phyloP scores from a whole-genome alignment of 2,329 filamentous ascomycete genomes.

The Fusarium zealandicum region DNA sequence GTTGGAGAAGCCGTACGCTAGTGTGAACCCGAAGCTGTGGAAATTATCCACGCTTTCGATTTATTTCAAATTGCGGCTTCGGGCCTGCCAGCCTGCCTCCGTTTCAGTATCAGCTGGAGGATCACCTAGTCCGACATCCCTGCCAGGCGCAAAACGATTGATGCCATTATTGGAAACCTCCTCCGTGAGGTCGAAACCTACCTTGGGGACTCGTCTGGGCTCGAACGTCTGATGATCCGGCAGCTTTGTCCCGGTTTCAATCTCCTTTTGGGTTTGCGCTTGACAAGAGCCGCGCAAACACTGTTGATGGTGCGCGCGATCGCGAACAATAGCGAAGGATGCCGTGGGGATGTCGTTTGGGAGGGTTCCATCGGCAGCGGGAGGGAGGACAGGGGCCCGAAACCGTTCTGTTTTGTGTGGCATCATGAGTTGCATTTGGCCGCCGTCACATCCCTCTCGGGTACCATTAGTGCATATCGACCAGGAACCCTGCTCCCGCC shows the following conservation, averaged over 20 bases:
- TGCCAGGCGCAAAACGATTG: constrained; percentile 16
- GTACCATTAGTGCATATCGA: constrained; percentile 12
- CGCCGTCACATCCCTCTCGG: constrained; percentile 7
- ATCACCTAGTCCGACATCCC: constrained; percentile 19
- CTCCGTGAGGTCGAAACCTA: constrained; percentile 9
- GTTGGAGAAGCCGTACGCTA: constrained; percentile 17
- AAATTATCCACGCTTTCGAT: constrained; percentile 18
- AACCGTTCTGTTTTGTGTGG: constrained; percentile 1
- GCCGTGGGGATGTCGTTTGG: constrained; percentile 1
- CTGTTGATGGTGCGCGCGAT: neutral
- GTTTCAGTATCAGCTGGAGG: constrained; percentile 39
- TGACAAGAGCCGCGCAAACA: constrained; percentile 8
- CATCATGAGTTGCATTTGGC: constrained; percentile 10
- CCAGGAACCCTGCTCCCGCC: constrained; percentile 11
- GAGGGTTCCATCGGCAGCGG: constrained; percentile 10
- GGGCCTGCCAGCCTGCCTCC: constrained; percentile 25
- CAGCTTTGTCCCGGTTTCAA: constrained; percentile 4
- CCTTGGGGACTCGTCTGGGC: constrained; percentile 9
- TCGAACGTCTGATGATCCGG: constrained; percentile 3
- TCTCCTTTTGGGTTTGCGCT: constrained; percentile 15
- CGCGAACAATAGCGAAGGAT: neutral
- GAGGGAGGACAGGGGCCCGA: constrained; percentile 14
- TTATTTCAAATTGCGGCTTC: constrained; percentile 8
- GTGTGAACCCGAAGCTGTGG: constrained; percentile 33
- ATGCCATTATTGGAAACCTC: constrained; percentile 17